These are phyloP conservation scores for Pseudoneurospora amorphoporcata DNA, from an alignment of 495 filamentous ascomycete species.

Conservation along the genomic window DNA sequence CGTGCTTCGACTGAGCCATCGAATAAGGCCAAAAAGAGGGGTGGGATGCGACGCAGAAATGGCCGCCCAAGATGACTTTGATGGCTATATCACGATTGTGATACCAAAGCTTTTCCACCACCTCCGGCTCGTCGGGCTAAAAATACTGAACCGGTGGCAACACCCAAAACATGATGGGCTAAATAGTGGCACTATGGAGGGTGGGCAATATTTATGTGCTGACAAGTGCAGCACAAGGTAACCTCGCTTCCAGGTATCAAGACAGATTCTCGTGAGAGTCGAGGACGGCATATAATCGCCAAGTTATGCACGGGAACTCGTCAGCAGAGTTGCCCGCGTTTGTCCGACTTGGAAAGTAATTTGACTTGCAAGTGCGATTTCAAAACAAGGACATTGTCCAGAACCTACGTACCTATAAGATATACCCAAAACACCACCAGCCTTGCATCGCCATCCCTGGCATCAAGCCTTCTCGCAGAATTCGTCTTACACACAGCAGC, in stretches of 20 bases:
- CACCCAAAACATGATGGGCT: slow-evolving; percentile 6
- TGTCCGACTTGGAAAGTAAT: background rate
- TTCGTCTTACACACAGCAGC: background rate
- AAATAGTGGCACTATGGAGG: slow-evolving; percentile 2
- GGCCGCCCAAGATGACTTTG: background rate
- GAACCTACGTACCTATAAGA: background rate
- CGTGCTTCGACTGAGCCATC: background rate
- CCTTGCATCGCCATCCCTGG: background rate
- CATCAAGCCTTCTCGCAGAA: background rate
- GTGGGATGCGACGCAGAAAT: background rate
- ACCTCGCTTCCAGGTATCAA: background rate
- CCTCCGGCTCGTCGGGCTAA: slow-evolving; percentile 6
- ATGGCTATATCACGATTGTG: background rate
- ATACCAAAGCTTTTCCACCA: background rate
- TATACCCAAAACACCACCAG: background rate
- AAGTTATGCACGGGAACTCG: background rate
- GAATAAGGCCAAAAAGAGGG: background rate
- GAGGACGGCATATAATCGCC: background rate
- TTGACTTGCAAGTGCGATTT: background rate
- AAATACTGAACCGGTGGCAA: slow-evolving; percentile 6
- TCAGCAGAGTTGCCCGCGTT: background rate
- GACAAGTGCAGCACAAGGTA: background rate
- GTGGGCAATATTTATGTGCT: background rate
- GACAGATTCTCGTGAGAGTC: background rate
- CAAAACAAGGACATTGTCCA: background rate